These are phyloP conservation scores for Auriscalpium microsporum DNA, from an alignment of 768 basidiomycete species.

Conservation along the genomic window DNA sequence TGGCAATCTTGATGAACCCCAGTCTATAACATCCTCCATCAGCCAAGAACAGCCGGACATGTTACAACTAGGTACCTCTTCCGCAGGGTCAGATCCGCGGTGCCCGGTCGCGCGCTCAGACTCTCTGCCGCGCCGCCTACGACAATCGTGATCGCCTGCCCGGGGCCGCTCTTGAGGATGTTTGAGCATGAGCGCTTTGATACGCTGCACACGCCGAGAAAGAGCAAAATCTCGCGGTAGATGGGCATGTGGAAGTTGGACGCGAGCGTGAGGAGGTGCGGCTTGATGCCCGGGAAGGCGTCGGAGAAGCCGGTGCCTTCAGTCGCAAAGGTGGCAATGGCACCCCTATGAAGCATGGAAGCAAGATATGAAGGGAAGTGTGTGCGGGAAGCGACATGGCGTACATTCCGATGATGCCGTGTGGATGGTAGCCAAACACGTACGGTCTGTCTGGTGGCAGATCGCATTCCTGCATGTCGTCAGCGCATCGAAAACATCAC, in stretches of 20 bases:
- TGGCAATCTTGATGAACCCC: slow-evolving; percentile 93
- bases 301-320: slow-evolving; percentile 93
- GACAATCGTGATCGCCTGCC: slow-evolving; percentile 80
- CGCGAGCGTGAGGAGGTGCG: slow-evolving; percentile 85
- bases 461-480: slow-evolving; percentile 61
- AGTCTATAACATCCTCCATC: slow-evolving; percentile 36
- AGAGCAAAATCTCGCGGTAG: slow-evolving; percentile 85
- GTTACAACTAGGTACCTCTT: slow-evolving; percentile 41
- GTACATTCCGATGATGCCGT: slow-evolving; percentile 98
- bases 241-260: slow-evolving; percentile 90
- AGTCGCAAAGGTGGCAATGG: slow-evolving; percentile 91
- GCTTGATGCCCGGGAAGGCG: slow-evolving; percentile 83
- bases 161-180: slow-evolving; percentile 48
- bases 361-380: not conserved
- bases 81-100: slow-evolving; percentile 78
- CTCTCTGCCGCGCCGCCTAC: slow-evolving; percentile 96
- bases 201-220: slow-evolving; percentile 87
- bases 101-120: slow-evolving; percentile 91
- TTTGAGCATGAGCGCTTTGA: slow-evolving; percentile 86
- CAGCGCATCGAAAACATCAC: not conserved
- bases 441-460: slow-evolving; percentile 89
- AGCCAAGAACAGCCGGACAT: not conserved
- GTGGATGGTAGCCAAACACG: slow-evolving; percentile 97
- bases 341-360: slow-evolving; percentile 51
- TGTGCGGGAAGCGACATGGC: slow-evolving; percentile 20